Conservation (phyloP, 1,284 basidiomycete species). For the Fistulina hepatica region DNA sequence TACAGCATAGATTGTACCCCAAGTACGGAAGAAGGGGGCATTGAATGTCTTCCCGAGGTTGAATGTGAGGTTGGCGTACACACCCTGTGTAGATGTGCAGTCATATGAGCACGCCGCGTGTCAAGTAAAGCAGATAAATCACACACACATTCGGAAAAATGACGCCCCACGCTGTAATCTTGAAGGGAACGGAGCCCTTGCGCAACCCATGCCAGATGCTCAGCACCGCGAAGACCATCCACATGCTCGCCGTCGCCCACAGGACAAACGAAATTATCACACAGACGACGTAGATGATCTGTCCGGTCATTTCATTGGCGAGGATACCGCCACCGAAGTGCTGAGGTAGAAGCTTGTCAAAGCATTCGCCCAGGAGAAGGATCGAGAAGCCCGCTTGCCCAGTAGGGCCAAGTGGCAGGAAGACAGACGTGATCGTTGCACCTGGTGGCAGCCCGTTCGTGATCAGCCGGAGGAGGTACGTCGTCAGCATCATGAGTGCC, state of each 20-base stretch:
- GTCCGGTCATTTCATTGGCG: not conserved
- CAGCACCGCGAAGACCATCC: slow-evolving; percentile 38
- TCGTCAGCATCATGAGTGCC: slow-evolving; percentile 42
- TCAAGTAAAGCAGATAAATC: not conserved
- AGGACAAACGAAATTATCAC: slow-evolving; percentile 36
- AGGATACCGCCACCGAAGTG: not conserved
- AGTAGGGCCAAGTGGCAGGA: slow-evolving; percentile 45
- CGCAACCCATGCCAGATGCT: slow-evolving; percentile 31
- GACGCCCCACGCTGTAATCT: slow-evolving; percentile 44
- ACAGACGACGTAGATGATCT: slow-evolving; percentile 33
- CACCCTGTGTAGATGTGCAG: slow-evolving; percentile 14
- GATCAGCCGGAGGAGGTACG: slow-evolving; percentile 38
- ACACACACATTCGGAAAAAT: slow-evolving; percentile 41
- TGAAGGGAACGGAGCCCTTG: slow-evolving; percentile 32
- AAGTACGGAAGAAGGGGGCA: not conserved
- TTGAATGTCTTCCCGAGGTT: not conserved
- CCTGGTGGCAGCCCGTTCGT: slow-evolving; percentile 36
- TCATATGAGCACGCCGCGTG: not conserved
- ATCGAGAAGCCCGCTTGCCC: slow-evolving; percentile 49
- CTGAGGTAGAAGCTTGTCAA: slow-evolving; percentile 21
- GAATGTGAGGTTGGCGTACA: not conserved
- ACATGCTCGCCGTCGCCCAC: slow-evolving; percentile 46
- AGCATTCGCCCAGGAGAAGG: slow-evolving; percentile 27
- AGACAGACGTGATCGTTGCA: slow-evolving; percentile 44
- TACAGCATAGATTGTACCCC: not conserved